These are phyloP conservation scores for Solanum megistacrolobum DNA, from an alignment of 257 asterid genomes.

Conservation along the genomic window DNA sequence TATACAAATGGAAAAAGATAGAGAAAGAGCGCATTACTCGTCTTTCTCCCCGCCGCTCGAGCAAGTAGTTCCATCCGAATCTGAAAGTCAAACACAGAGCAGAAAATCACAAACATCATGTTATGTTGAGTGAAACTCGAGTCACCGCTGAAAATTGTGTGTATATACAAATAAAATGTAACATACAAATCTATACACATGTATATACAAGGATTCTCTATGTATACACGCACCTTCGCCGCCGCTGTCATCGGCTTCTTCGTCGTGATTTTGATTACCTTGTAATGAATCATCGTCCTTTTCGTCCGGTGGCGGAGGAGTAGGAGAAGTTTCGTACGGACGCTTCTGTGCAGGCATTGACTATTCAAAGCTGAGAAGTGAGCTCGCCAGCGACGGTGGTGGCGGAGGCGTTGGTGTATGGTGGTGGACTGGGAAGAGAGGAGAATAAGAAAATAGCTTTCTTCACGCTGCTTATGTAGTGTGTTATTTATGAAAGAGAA, in stretches of 20 bases:
- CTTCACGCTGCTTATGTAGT: not conserved
- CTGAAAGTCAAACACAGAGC: constrained; percentile 35
- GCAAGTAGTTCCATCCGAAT: constrained; percentile 54
- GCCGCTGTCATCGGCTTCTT: constrained; percentile 16
- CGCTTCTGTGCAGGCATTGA: constrained; percentile 89
- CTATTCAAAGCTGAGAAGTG: constrained; percentile 17
- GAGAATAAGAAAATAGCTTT: not conserved
- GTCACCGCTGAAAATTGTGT: not conserved
- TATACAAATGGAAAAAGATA: constrained; percentile 5
- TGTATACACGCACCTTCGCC: constrained; percentile 31
- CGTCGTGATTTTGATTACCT: constrained; percentile 38
- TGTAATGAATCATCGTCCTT: constrained; percentile 38
- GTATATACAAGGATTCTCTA: not conserved
- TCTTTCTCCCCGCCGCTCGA: constrained; percentile 55
- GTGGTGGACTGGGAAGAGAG: constrained; percentile 14
- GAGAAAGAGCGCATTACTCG: constrained; percentile 38
- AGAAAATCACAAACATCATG: constrained; percentile 4
- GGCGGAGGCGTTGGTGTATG: constrained; percentile 27
- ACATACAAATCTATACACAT: not conserved
- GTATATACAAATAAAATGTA: not conserved
- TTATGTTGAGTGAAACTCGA: constrained; percentile 9
- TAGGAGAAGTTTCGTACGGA: constrained; percentile 37
- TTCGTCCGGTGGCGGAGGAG: constrained; percentile 48
- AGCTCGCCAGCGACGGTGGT: constrained; percentile 23
- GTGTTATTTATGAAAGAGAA: not conserved